Evolutionary conservation across 345 rosid species (phyloP).

Genomic region (Boechera divaricarpa): DNA sequence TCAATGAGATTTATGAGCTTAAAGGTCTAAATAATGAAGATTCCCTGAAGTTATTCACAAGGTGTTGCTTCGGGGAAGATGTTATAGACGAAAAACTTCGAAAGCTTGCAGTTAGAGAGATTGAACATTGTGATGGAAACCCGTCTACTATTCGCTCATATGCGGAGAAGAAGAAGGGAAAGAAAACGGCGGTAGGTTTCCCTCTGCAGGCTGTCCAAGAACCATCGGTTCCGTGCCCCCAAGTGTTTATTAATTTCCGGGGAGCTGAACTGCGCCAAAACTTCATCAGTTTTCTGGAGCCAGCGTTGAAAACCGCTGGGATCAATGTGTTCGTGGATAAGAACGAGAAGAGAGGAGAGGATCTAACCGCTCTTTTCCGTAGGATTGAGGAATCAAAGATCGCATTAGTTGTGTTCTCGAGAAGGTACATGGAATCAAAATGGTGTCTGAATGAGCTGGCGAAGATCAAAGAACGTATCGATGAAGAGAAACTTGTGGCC

Average conservation of each 20-base stretch:
- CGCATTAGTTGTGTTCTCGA: constrained; percentile 28
- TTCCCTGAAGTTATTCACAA: too few relatives aligned
- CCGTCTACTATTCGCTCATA: too few relatives aligned
- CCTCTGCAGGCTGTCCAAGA: background rate
- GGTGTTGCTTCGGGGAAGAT: too few relatives aligned
- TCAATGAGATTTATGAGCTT: too few relatives aligned
- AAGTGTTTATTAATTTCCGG: constrained; percentile 45
- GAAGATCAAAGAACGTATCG: constrained; percentile 21
- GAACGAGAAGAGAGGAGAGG: constrained; percentile 9
- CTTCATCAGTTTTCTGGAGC: constrained; percentile 22
- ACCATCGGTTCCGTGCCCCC: constrained; percentile 7
- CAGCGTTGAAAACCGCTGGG: background rate
- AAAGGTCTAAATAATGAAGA: too few relatives aligned
- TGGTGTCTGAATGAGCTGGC: constrained; percentile 23
- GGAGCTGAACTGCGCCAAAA: constrained; percentile 21
- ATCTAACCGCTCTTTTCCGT: background rate
- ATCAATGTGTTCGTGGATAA: constrained; percentile 33
- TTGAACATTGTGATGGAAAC: too few relatives aligned
- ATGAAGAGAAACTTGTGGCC: constrained; percentile 12
- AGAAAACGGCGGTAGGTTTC: background rate
- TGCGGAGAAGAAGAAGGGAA: too few relatives aligned
- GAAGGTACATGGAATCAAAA: constrained; percentile 13
- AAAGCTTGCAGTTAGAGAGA: too few relatives aligned
- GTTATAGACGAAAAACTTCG: too few relatives aligned
- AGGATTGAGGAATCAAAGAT: constrained; percentile 31